A percentile compares a stretch with the other conserved stretches of the same genome.
Evolutionary conservation across 106 monocot genomes (phyloP).

Genomic region (Dioscorea alata): DNA sequence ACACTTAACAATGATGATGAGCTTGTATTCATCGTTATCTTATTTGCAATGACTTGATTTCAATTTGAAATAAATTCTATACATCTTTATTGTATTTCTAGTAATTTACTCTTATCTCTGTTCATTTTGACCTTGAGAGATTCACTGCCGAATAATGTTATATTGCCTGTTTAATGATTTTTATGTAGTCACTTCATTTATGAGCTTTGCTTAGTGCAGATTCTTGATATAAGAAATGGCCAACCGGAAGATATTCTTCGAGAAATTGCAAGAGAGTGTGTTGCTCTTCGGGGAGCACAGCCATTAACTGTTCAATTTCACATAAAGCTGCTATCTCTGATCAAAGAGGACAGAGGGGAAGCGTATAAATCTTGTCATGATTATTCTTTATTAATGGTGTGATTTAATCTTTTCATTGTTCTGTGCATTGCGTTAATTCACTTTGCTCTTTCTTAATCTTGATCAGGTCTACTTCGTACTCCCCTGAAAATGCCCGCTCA

Average conservation of each 20-base stretch:
- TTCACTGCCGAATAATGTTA: neutral
- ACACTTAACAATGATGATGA: neutral
- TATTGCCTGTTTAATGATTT: neutral
- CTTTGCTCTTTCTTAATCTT: slow-evolving; percentile 1
- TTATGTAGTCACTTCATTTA: neutral
- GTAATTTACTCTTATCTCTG: neutral
- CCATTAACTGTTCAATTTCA: slow-evolving; percentile 38
- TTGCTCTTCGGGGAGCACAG: slow-evolving; percentile 7
- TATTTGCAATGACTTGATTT: too few relatives aligned
- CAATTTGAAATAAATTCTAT: neutral
- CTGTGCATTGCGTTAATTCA: neutral
- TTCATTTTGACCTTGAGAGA: neutral
- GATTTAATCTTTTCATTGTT: slow-evolving; percentile 4
- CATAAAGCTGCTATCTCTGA: slow-evolving; percentile 44
- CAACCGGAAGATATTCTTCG: slow-evolving; percentile 42
- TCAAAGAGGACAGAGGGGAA: slow-evolving; percentile 37
- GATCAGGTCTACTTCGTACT: slow-evolving; percentile 16
- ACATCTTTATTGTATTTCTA: neutral
- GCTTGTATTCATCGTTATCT: neutral
- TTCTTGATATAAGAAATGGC: slow-evolving; percentile 54
- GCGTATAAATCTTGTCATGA: slow-evolving; percentile 15
- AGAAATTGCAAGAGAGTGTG: slow-evolving; percentile 31
- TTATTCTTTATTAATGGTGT: neutral
- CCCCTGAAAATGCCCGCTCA: slow-evolving; percentile 22
- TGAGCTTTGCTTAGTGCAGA: slow-evolving; percentile 12